A percentile compares a stretch with the other conserved stretches of the same genome.
These are phyloP conservation scores for Saksenaea vasiformis DNA, from an alignment of 371 early-diverging fungal genomes.

Conservation along the genomic window DNA sequence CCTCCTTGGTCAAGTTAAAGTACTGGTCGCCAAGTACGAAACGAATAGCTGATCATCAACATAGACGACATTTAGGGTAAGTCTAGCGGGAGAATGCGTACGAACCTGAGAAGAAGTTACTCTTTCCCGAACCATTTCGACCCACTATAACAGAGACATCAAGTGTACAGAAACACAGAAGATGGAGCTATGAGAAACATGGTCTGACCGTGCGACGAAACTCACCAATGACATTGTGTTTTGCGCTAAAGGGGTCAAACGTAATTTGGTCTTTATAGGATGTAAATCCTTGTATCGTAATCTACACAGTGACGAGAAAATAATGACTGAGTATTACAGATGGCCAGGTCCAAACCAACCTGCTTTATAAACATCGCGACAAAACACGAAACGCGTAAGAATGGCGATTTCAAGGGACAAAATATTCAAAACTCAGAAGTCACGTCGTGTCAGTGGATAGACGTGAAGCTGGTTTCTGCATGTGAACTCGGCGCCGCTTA, in stretches of 20 bases:
- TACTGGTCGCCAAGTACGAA: constrained; percentile 98
- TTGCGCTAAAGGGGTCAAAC: constrained; percentile 89
- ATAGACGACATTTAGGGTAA: background rate
- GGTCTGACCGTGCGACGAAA: background rate
- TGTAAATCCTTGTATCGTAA: constrained; percentile 98
- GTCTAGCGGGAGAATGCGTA: background rate
- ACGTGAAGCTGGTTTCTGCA: too few relatives aligned
- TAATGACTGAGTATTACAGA: background rate
- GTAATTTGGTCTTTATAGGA: constrained; percentile 96
- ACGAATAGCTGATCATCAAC: constrained; percentile 79
- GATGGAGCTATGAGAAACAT: background rate
- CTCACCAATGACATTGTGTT: constrained; percentile 94
- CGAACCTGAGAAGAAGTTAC: constrained; percentile 94
- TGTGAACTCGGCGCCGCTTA: too few relatives aligned
- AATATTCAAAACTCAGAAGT: background rate
- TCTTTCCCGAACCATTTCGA: constrained; percentile 99
- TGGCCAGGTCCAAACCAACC: background rate
- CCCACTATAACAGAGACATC: constrained; percentile 74
- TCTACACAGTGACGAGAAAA: constrained; percentile 40
- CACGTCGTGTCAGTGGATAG: too few relatives aligned
- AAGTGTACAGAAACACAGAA: background rate
- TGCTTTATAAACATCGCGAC: constrained; percentile 3
- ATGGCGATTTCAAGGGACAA: background rate
- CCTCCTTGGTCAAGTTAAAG: constrained; percentile 88
- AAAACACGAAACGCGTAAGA: background rate